A percentile compares a stretch with the other conserved stretches of the same genome.
phyloP scores from a whole-genome alignment of 805 yeast species.

The Priceomyces medius region DNA sequence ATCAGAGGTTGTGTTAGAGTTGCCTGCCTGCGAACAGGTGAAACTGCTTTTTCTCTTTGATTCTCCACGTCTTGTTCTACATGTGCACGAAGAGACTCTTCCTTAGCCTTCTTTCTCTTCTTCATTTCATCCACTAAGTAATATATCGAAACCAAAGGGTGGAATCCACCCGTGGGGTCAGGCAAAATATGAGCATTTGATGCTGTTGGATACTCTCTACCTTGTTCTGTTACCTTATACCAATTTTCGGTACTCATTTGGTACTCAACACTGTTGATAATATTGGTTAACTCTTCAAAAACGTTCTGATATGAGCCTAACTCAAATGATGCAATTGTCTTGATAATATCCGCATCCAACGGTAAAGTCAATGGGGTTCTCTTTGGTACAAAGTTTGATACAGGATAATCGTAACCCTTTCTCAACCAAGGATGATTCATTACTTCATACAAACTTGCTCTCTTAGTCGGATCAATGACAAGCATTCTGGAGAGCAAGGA shows the following conservation, averaged over 20 bases:
- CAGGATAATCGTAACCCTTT: slow-evolving; percentile 76
- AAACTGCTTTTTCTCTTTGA: slow-evolving; percentile 9
- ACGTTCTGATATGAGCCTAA: slow-evolving; percentile 69
- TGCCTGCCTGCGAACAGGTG: neutral
- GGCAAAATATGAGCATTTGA: slow-evolving; percentile 38
- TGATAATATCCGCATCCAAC: slow-evolving; percentile 62
- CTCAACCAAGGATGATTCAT: slow-evolving; percentile 93
- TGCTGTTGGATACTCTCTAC: slow-evolving; percentile 36
- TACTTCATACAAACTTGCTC: slow-evolving; percentile 79
- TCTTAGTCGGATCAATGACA: slow-evolving; percentile 79
- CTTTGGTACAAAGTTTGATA: slow-evolving; percentile 70
- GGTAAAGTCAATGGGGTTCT: slow-evolving; percentile 75
- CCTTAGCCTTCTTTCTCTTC: slow-evolving; percentile 65
- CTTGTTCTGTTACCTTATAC: slow-evolving; percentile 46
- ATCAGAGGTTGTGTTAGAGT: neutral
- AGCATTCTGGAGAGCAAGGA: slow-evolving; percentile 83
- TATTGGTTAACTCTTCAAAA: slow-evolving; percentile 50
- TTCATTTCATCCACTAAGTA: slow-evolving; percentile 82
- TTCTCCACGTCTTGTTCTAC: slow-evolving; percentile 21
- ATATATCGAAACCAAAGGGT: slow-evolving; percentile 86
- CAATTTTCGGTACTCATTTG: slow-evolving; percentile 60
- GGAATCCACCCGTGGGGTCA: slow-evolving; percentile 85
- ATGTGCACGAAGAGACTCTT: slow-evolving; percentile 39
- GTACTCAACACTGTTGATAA: slow-evolving; percentile 67
- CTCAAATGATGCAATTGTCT: slow-evolving; percentile 75